phyloP scores from a whole-genome alignment of 768 basidiomycete species.

The Lactarius quietus region DNA sequence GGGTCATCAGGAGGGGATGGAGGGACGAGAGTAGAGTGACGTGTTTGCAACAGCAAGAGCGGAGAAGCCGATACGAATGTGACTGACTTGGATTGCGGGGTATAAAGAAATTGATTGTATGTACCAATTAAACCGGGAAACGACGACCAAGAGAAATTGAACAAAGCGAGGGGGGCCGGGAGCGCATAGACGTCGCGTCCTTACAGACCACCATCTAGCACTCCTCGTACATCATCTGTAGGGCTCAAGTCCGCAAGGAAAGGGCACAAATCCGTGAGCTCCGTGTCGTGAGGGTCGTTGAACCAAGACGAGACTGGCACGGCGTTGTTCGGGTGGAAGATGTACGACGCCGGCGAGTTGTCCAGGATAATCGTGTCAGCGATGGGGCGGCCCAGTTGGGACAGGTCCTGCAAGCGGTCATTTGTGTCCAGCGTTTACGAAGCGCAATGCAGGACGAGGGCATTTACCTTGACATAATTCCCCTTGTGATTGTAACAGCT shows the following conservation, averaged over 20 bases:
- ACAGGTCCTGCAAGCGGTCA: slow-evolving; percentile 67
- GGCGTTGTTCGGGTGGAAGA: slow-evolving; percentile 99
- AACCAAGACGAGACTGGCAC: slow-evolving; percentile 99
- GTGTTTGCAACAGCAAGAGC: slow-evolving; percentile 12
- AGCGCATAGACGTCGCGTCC: neutral
- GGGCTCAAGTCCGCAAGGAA: slow-evolving; percentile 85
- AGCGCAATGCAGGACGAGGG: neutral
- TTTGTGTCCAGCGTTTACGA: neutral
- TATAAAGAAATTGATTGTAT: slow-evolving; percentile 28
- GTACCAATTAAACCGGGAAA: slow-evolving; percentile 28
- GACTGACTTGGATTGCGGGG: slow-evolving; percentile 28
- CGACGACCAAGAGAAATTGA: slow-evolving; percentile 24
- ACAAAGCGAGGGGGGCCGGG: slow-evolving; percentile 16
- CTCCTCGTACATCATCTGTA: slow-evolving; percentile 88
- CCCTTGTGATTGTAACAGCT: slow-evolving; percentile 99
- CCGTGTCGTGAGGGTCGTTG: slow-evolving; percentile 97
- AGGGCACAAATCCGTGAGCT: slow-evolving; percentile 91
- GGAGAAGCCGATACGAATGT: slow-evolving; percentile 26
- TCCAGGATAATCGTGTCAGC: slow-evolving; percentile 95
- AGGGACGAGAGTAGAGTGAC: slow-evolving; percentile 4
- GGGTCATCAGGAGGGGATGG: neutral
- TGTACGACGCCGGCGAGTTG: slow-evolving; percentile 98
- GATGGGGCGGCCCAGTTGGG: slow-evolving; percentile 93
- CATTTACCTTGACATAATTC: slow-evolving; percentile 94
- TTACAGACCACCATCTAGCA: slow-evolving; percentile 82